A percentile compares a stretch with the other conserved stretches of the same genome.
Evolutionary conservation across 768 basidiomycete genomes (phyloP).

Genomic region (Chlorophyllum brunneum): DNA sequence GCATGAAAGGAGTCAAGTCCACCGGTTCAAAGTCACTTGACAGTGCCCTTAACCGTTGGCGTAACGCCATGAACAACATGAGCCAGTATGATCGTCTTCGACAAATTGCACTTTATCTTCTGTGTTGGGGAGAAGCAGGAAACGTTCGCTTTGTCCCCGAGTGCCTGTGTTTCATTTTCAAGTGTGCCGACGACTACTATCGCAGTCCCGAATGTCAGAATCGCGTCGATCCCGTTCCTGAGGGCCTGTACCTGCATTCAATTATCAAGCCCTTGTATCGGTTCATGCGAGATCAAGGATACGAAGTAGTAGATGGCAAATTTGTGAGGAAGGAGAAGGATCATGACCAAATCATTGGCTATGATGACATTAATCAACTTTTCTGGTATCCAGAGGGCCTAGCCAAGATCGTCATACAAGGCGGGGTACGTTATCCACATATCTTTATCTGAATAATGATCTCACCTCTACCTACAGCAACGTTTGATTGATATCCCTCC

Average conservation of each 20-base stretch:
- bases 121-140: slow-evolving; percentile 98
- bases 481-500: slow-evolving; percentile 91
- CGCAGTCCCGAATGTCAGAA: slow-evolving; percentile 98
- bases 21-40: slow-evolving; percentile 77
- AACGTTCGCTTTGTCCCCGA: slow-evolving; percentile 98
- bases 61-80: slow-evolving; percentile 99
- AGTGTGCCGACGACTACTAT: slow-evolving; percentile 99
- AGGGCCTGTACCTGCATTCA: slow-evolving; percentile 87
- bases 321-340: slow-evolving; percentile 93
- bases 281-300: slow-evolving; percentile 96
- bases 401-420: slow-evolving; percentile 83
- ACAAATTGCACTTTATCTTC: slow-evolving; percentile 91
- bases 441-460: slow-evolving; percentile 2
- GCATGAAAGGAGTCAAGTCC: slow-evolving; percentile 61
- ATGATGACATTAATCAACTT: slow-evolving; percentile 98
- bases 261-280: slow-evolving; percentile 94
- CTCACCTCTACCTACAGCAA: slow-evolving; percentile 43
- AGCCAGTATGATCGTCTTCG: slow-evolving; percentile 96
- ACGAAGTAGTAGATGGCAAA: slow-evolving; percentile 92
- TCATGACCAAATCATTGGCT: slow-evolving; percentile 95
- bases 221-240: slow-evolving; percentile 86
- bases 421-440: slow-evolving; percentile 57
- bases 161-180: slow-evolving; percentile 98
- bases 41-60: slow-evolving; percentile 91
- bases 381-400: slow-evolving; percentile 99